These are phyloP conservation scores for Metschnikowia drakensbergensis DNA, from an alignment of 805 yeast genomes.

Conservation along the genomic window DNA sequence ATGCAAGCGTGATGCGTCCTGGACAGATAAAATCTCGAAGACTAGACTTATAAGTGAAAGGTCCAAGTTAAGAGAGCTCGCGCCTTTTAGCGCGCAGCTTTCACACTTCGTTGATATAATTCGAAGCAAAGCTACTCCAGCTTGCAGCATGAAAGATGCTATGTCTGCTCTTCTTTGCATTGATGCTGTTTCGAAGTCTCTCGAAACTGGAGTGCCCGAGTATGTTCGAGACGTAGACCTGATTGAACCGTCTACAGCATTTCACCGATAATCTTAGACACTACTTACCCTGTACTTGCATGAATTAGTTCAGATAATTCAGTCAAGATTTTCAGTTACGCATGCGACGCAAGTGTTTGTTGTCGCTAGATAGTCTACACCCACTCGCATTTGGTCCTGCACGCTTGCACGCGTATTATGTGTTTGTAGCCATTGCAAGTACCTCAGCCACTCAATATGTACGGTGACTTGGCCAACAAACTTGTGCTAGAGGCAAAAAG, in stretches of 20 bases:
- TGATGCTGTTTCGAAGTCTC: constrained; percentile 32
- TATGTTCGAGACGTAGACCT: constrained; percentile 23
- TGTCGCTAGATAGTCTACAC: neutral
- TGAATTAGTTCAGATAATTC: too few relatives aligned
- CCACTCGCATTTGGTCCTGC: neutral
- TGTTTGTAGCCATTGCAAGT: neutral
- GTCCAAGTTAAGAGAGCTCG: constrained; percentile 14
- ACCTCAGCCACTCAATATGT: constrained; percentile 47
- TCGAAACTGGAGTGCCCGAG: constrained; percentile 34
- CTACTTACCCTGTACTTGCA: neutral
- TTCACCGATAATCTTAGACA: neutral
- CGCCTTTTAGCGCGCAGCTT: constrained; percentile 38
- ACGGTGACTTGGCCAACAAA: constrained; percentile 83
- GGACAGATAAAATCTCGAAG: constrained; percentile 24
- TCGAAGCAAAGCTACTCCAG: constrained; percentile 24
- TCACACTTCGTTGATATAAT: constrained; percentile 36
- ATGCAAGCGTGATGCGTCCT: constrained; percentile 13
- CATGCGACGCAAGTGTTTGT: neutral
- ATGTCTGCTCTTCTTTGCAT: constrained; percentile 35
- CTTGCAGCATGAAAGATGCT: constrained; percentile 37
- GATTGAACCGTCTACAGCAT: constrained; percentile 10
- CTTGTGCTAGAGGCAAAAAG: constrained; percentile 84
- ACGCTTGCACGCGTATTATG: neutral
- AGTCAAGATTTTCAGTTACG: neutral
- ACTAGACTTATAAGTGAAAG: constrained; percentile 15